Evolutionary conservation across 148 eudicot genomes (phyloP), one percentile per base, ranked within the genome.

Genomic region (Persicaria maculosa): DNA sequence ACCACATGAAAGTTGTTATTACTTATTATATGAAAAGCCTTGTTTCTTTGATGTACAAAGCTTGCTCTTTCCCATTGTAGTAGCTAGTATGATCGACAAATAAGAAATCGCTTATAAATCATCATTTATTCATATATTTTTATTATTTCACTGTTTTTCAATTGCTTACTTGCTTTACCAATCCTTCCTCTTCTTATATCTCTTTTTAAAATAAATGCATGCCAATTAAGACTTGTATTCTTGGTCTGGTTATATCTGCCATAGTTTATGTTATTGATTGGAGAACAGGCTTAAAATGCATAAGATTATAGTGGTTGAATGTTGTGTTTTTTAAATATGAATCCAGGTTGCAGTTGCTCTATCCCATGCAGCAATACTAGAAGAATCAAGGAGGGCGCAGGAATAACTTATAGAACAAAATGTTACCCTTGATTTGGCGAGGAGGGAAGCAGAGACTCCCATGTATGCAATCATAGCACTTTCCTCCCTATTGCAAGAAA

Each of bases 371-470:
- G 98, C 97, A 45, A 94, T 91, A 61, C 70, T 94, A 72, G 98
- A 94, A 80, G 97, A 94, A 81, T 94, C 98, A 43, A 94, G 90
- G 98, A 88, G 91, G 87, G 98, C 98, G 4, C 85, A 91, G 67
- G 91, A 94, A 75, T 91, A 88, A 74, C 97, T 94, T 25, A 87
- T 91, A 84, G 93, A 91, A 72, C 98, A 94, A 73, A 94, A 94
- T 77, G 86, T 94, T 75, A 97, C 97, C 55, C 93, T 94, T 69
- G 98, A 94, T 86, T 81, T 82, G 77, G 98, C 98, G 59, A 85
- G 97, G 77, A 81, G 90, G 85, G 98, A 94, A 88, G 98, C 97
- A 12, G 98, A 94, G 81, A 94, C 98, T 73, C 98, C 98, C 7
- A 87, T 94, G 95, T 94, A 94, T 78, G 97, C 97, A 50, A 84